Evolutionary conservation across 768 basidiomycete species (phyloP), one percentile per base, ranked within the genome.

Genomic region (Russula olivacea): DNA sequence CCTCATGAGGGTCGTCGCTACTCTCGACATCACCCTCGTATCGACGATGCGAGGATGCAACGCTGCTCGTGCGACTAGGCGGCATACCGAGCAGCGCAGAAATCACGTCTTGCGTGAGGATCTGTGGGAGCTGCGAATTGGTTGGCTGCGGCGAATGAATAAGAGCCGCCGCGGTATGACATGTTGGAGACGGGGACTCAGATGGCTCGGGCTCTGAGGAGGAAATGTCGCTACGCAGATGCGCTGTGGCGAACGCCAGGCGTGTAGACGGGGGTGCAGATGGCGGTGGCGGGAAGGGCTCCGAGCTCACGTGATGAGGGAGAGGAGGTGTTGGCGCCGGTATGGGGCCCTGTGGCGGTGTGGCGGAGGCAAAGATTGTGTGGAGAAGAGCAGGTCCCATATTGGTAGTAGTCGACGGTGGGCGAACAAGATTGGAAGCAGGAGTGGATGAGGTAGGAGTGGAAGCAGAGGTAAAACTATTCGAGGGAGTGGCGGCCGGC

Each of bases 351-450:
- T 17, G 63, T 14, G 74, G 69, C 25, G 72, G 72, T 17, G 72
- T 74, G 6, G 84, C 89, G 6, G 88, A 91, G 3, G 89, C 89
- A 70, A 91, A 91, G 47, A 91, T 88, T 14, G 82, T 79, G 66
- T 87, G 78, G 17, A 91, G 75, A 36, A 91, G 76, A 19, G 81
- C 76, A 53, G 81, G 76, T 7, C 88, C 86, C n/a, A 73, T 69
- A 25, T 74, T 71, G 47, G 71, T 3, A 61, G 55, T 55, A 59
- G 70, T 53, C 7, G 76, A 66, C 32, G 76, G 73, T 45, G 55
- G 32, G 9, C 14, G 38, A 3, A 34, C 55, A 25, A 45, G 21
- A 57, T 34, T 21, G 32, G 73, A 61, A 58, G 62, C 34, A 58
- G 65, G 49, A 50, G 49, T 23, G 69, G 56, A 48, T 1, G 64